Evolutionary conservation across 192 early-diverging fungal genomes (phyloP).

Genomic region (Coemansia sp.): DNA sequence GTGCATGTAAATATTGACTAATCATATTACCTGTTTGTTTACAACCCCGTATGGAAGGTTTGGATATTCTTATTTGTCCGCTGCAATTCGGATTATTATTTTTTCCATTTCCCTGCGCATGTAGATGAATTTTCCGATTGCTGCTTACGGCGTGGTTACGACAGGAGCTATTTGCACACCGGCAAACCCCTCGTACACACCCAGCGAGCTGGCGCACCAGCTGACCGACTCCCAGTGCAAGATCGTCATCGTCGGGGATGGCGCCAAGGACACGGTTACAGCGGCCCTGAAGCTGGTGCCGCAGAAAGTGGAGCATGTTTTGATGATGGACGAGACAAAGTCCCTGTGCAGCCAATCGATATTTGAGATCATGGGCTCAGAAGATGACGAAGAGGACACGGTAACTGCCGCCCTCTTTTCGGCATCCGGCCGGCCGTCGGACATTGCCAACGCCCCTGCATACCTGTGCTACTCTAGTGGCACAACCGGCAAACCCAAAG

Average conservation of each 20-base stretch:
- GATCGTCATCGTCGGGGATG: conserved; percentile 61
- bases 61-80: neutral
- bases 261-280: conserved; percentile 20
- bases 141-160: conserved; percentile 62
- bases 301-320: conserved; percentile 42
- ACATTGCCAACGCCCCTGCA: conserved; percentile 41
- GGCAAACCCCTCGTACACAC: conserved; percentile 80
- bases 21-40: neutral
- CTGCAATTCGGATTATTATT: neutral
- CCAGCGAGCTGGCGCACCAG: conserved; percentile 77
- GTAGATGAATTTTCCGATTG: conserved; percentile 67
- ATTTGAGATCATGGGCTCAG: conserved; percentile 14
- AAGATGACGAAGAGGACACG: neutral
- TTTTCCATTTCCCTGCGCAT: conserved; percentile 59
- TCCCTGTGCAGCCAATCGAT: conserved; percentile 8
- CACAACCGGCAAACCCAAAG: conserved; percentile 69
- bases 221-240: conserved; percentile 69
- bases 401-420: conserved; percentile 1
- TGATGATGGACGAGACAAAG: conserved; percentile 30
- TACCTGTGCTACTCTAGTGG: conserved; percentile 73
- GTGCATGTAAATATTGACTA: neutral
- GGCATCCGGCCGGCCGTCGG: neutral
- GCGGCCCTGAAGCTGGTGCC: conserved; percentile 14
- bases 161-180: conserved; percentile 67
- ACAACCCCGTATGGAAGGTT: too few species aligned